phyloP scores from a whole-genome alignment of 495 filamentous ascomycete species.

The Barbatosphaeria neglecta region DNA sequence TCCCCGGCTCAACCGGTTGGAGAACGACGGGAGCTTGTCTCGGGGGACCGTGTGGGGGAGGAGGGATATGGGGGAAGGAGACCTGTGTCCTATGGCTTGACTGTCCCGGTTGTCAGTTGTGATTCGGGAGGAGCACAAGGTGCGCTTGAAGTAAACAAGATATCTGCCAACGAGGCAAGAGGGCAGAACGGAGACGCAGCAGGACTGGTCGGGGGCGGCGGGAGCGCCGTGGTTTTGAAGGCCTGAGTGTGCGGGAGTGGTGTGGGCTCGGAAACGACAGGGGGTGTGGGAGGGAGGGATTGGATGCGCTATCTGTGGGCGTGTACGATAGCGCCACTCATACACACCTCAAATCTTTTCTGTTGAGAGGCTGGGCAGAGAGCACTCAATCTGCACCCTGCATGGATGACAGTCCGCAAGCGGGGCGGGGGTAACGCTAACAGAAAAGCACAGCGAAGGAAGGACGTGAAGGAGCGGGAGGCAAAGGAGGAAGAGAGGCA shows the following conservation, averaged over 20 bases:
- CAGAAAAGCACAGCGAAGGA: too few relatives aligned
- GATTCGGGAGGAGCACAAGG: conserved; percentile 9
- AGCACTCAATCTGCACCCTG: not conserved
- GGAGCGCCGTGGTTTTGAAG: conserved; percentile 17
- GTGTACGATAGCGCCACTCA: not conserved
- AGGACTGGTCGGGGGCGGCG: conserved; percentile 6
- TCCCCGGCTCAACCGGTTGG: not conserved
- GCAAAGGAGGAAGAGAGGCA: not conserved
- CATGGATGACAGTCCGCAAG: not conserved
- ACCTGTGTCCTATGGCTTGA: conserved; percentile 6
- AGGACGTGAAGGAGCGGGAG: not conserved
- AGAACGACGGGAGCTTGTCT: not conserved
- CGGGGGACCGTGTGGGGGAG: not conserved
- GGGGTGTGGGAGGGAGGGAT: conserved; percentile 2
- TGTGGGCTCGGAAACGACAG: conserved; percentile 1
- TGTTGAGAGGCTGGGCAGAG: not conserved
- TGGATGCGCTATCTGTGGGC: not conserved
- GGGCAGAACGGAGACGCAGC: conserved; percentile 6
- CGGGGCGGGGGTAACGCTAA: not conserved
- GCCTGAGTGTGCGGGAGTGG: conserved; percentile 8
- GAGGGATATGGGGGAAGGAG: not conserved
- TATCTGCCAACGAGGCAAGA: conserved; percentile 9
- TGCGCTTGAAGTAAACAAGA: conserved; percentile 10
- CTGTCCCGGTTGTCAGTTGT: conserved; percentile 11
- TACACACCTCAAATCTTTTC: not conserved